A percentile compares a stretch with the other conserved stretches of the same genome.
These are phyloP conservation scores for Sugiyamaella chiloensis DNA, from an alignment of 805 yeast genomes.

Conservation along the genomic window DNA sequence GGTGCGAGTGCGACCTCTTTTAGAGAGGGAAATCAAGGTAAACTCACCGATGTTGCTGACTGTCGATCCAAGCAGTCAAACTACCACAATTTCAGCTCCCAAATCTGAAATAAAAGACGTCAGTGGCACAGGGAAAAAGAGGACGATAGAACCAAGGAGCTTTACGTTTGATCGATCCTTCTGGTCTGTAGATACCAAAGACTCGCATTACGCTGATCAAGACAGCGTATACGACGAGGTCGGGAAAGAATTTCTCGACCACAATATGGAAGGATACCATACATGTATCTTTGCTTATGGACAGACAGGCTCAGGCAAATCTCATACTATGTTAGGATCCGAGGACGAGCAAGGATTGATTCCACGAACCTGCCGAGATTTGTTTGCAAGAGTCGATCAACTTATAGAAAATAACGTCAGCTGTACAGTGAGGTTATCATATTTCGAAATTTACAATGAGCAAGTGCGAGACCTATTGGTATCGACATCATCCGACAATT, in stretches of 20 bases:
- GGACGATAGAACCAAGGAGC: slow-evolving; percentile 33
- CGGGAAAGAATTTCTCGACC: slow-evolving; percentile 59
- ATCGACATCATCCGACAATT: slow-evolving; percentile 2
- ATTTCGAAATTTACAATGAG: slow-evolving; percentile 76
- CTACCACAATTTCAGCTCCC: slow-evolving; percentile 24
- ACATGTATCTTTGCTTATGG: slow-evolving; percentile 77
- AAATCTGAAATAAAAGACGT: slow-evolving; percentile 11
- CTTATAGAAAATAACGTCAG: slow-evolving; percentile 39
- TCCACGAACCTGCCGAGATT: slow-evolving; percentile 54
- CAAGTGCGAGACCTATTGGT: slow-evolving; percentile 61
- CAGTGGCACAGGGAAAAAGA: slow-evolving; percentile 20
- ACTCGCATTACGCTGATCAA: slow-evolving; percentile 47
- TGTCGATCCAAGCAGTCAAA: slow-evolving; percentile 19
- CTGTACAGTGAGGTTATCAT: slow-evolving; percentile 51
- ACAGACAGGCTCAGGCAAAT: slow-evolving; percentile 83
- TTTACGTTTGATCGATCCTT: slow-evolving; percentile 54
- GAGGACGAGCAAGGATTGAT: slow-evolving; percentile 57
- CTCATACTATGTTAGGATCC: slow-evolving; percentile 75
- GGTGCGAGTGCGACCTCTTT: slow-evolving; percentile 39
- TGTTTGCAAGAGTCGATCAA: slow-evolving; percentile 44
- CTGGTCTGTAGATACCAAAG: slow-evolving; percentile 42
- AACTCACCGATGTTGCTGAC: slow-evolving; percentile 16
- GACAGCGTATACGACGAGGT: slow-evolving; percentile 47
- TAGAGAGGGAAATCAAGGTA: slow-evolving; percentile 26
- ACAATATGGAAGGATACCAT: slow-evolving; percentile 65